Base-by-base conservation (phyloP, 129 eudicot genomes). In the Smallanthus sonchifolius region DNA sequence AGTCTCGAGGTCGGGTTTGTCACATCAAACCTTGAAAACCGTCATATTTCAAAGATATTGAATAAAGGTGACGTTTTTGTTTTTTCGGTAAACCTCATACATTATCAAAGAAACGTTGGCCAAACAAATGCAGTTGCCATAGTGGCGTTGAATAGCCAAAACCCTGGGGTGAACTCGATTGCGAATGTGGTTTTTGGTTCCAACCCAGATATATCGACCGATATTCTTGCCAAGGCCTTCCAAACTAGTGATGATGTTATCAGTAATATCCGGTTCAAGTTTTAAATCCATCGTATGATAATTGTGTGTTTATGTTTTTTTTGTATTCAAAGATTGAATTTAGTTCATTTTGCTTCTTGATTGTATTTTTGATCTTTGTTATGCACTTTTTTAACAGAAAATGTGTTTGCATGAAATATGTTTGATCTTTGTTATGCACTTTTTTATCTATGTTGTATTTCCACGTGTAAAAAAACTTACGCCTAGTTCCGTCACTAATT, bases 1-100 rank as follows among this genome's bases (percentile, higher is more conserved):
- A 68, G 71, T 49, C 77, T 80, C 2, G 80, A 80, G 51, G 84
- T 80, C 14, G 84, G 84, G 15, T 80, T 80, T 62, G 49, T 80
- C 77, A 80, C 84, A 32, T 69, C 84, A 14, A 72, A 65, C 77
- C 57, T 60, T 14, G 80, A 70, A 30, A 75, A 80, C 48, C 80
- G 80, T 28, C 72, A 43, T 38, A 67, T 80, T 70, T 28, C 80
- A 7, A 75, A 75, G 56, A 51, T 69, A 6, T 15, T 80, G 7
- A 15, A 51, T 2, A 61, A 75, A 15, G 80, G 84, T 42, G 84
- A 80, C 7, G 84, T 80, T 49, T 80, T 80, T 54, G 84, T 80
- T 34, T 80, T 80, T 61, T 80, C 84, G 0, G 59, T 38, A 34
- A 71, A 56, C 39, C 84, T 80, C n/a, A 40, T 80, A 47, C 84